These are phyloP conservation scores for Pseudogymnoascus sp. DNA, from an alignment of 2,329 filamentous ascomycete species.

Conservation along the genomic window DNA sequence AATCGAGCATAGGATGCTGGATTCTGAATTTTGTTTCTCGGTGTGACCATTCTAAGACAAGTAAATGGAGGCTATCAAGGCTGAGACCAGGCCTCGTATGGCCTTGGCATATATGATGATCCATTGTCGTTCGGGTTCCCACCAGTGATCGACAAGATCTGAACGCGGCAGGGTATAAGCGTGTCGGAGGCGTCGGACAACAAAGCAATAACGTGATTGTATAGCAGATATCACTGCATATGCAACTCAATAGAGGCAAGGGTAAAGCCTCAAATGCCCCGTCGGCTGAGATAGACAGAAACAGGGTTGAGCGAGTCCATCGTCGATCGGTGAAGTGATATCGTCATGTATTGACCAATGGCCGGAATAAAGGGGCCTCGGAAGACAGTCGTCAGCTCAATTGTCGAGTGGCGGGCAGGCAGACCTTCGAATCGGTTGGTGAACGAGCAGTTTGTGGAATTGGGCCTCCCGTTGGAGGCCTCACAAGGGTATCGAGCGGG, in stretches of 20 bases:
- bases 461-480: neutral
- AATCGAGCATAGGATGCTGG: neutral
- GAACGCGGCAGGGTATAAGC: slow-evolving; percentile 1
- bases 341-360: slow-evolving; percentile 3
- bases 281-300: neutral
- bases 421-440: slow-evolving; percentile 2
- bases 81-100: neutral
- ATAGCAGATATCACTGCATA: slow-evolving; percentile 4
- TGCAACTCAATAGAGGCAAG: slow-evolving; percentile 4
- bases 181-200: slow-evolving; percentile 8
- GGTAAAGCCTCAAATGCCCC: neutral
- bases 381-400: neutral
- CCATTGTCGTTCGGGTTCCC: neutral
- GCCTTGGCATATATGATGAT: slow-evolving; percentile 1
- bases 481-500: slow-evolving; percentile 2
- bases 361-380: neutral
- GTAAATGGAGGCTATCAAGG: neutral
- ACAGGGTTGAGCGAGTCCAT: neutral
- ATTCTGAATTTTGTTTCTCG: neutral
- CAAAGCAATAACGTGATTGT: slow-evolving; percentile 8
- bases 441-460: neutral
- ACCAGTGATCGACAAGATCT: slow-evolving; percentile 2
- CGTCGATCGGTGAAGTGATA: neutral
- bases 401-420: neutral
- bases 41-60: neutral